These are phyloP conservation scores for Kondoa subrosea DNA, from an alignment of 768 basidiomycete genomes.

Conservation along the genomic window DNA sequence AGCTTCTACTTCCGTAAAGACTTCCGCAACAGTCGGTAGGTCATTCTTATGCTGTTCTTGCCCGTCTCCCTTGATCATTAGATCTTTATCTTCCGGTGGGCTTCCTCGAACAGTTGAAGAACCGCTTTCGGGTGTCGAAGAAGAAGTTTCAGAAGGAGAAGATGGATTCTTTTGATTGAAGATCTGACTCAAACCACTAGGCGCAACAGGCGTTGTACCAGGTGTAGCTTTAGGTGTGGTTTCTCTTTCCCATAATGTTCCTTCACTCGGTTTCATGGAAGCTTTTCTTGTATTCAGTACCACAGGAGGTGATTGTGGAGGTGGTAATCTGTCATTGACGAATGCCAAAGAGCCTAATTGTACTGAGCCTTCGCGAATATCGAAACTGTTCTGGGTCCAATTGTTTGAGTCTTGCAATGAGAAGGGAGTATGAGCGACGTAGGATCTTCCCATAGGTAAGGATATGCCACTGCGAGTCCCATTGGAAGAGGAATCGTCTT, in stretches of 20 bases:
- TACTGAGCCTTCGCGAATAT: background rate
- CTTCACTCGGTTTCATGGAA: too few relatives aligned
- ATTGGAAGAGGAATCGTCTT: background rate
- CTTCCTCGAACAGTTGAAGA: too few relatives aligned
- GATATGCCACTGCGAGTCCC: background rate
- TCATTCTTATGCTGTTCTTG: background rate
- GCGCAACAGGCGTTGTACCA: background rate
- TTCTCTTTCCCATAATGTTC: background rate
- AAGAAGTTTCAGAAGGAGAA: too few relatives aligned
- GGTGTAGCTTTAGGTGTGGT: background rate
- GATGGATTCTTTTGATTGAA: background rate
- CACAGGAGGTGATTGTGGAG: too few relatives aligned
- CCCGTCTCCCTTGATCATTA: too few relatives aligned
- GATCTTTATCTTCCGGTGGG: too few relatives aligned
- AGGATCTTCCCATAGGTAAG: background rate
- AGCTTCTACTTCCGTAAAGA: background rate
- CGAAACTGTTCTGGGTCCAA: background rate
- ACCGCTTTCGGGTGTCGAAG: too few relatives aligned
- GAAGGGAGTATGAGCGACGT: background rate
- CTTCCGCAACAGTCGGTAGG: background rate
- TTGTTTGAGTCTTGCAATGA: background rate
- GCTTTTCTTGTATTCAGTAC: too few relatives aligned
- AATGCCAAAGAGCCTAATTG: background rate
- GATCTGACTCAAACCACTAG: background rate
- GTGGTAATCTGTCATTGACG: too few relatives aligned